Evolutionary conservation across 306 rosid species (phyloP), one percentile per base, ranked within the genome.

Genomic region (Echinosophora koreensis): DNA sequence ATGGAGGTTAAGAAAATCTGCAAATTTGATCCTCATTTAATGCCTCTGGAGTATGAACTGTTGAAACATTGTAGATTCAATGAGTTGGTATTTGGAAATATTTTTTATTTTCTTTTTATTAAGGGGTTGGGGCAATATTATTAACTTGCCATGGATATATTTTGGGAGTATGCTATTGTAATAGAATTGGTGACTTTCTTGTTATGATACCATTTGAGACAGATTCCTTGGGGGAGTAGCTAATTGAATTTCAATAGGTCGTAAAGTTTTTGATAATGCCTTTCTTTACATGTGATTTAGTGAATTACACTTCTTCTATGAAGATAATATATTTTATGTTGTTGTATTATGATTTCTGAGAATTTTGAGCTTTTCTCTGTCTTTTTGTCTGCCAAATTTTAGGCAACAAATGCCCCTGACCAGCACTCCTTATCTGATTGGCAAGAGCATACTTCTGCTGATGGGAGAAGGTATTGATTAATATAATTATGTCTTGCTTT

Each of bases 391-490:
- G 73, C 22, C 82, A 73, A 68, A 78, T 78, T 82, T 72, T 86
- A 91, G 99, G 82, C 80, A 38, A 78, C 78, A 63, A 81, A 71
- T 89, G 87, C 80, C 59, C 66, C 73, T 63, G 78, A 76, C 80
- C 92, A 78, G 80, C 91, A 73, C 9, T 86, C 92, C 8, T 58
- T 86, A 79, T 87, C 99, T 81, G 99, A 95, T 86, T 95, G 99
- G 99, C 98, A 92, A 90, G 99, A 92, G 83, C 99, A 95, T 85
- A 27, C 90, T 69, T 84, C 97, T 34, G 82, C 84, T 71, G 99
- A 95, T 81, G 97, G 97, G 72, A 90, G 97, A 87, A 95, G 99
- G 99, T 95, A 88, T 74, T 75, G 59, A 54, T 50, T 51, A 44
- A 55, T 51, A 46, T 60, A 59, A 61, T 47, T 49, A 37, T 66